phyloP scores from a whole-genome alignment of 139 green algal species.

The Ettlia oleoabundans region DNA sequence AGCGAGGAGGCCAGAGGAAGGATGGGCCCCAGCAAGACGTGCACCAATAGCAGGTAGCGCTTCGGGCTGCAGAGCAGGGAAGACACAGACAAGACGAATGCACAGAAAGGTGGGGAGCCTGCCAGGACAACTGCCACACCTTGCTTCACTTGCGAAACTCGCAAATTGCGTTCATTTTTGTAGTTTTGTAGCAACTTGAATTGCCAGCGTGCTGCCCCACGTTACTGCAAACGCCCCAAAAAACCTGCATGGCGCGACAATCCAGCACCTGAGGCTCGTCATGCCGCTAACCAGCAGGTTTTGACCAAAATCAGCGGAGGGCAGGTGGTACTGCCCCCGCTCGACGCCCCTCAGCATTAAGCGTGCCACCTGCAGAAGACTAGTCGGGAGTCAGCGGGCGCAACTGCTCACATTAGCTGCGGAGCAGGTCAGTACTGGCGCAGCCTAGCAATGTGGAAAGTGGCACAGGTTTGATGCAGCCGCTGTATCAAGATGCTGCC shows the following conservation, averaged over 20 bases:
- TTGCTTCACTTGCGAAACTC: too few relatives aligned
- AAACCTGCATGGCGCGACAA: not conserved
- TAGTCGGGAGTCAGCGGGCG: not conserved
- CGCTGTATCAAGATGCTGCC: too few relatives aligned
- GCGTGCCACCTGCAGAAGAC: slow-evolving; percentile 58
- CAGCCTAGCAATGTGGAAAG: too few relatives aligned
- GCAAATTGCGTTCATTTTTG: too few relatives aligned
- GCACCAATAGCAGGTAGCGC: slow-evolving; percentile 1
- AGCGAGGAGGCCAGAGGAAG: slow-evolving; percentile 9
- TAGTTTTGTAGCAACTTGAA: too few relatives aligned
- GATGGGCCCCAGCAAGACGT: slow-evolving; percentile 33
- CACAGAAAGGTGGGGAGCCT: too few relatives aligned
- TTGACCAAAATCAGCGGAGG: slow-evolving; percentile 59
- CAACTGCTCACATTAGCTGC: too few relatives aligned
- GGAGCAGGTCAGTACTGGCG: too few relatives aligned
- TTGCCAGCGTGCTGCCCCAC: not conserved
- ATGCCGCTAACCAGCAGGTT: slow-evolving; percentile 55
- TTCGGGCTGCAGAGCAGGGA: slow-evolving; percentile 27
- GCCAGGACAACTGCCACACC: too few relatives aligned
- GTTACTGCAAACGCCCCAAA: not conserved
- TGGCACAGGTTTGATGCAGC: too few relatives aligned
- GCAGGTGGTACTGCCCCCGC: slow-evolving; percentile 64
- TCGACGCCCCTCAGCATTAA: slow-evolving; percentile 56
- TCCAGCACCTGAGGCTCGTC: slow-evolving; percentile 30
- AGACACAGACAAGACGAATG: not conserved